Conservation (phyloP, 176 grass and related monocot species). For the Saccharum spontaneum region DNA sequence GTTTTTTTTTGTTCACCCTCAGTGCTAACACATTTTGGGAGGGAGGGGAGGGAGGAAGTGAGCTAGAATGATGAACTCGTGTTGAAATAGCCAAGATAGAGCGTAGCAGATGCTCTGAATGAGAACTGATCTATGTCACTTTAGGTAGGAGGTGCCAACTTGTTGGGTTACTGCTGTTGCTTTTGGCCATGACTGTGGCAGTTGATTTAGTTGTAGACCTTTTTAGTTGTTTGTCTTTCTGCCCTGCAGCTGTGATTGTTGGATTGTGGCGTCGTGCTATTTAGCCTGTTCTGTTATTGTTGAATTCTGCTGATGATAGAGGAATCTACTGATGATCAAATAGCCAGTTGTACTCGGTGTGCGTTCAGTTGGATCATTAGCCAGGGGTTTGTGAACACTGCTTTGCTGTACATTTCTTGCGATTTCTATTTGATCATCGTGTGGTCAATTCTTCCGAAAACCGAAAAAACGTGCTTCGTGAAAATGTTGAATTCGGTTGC, state of each 20-base stretch:
- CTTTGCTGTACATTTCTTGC: not conserved
- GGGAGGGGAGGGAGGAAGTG: conserved; percentile 12
- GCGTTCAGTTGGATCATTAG: not conserved
- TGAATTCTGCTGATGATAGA: not conserved
- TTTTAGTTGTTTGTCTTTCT: not conserved
- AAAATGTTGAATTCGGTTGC: not conserved
- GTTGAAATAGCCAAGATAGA: conserved; percentile 20
- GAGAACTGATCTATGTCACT: not conserved
- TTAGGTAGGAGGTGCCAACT: conserved; percentile 1
- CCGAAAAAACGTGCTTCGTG: not conserved
- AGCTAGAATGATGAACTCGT: conserved; percentile 3
- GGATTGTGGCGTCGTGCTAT: not conserved
- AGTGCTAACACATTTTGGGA: conserved; percentile 36
- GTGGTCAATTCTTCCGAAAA: too few relatives aligned
- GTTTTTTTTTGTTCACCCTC: not conserved
- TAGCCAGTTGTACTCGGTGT: not conserved
- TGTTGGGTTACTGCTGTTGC: conserved; percentile 19
- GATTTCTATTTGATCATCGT: too few relatives aligned
- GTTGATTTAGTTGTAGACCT: not conserved
- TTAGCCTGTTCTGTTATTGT: not conserved
- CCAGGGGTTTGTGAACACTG: not conserved
- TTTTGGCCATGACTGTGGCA: not conserved
- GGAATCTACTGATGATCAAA: not conserved
- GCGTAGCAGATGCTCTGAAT: not conserved
- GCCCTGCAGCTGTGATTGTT: not conserved